A percentile compares a stretch with the other conserved stretches of the same genome.
phyloP scores from a whole-genome alignment of 2,329 filamentous ascomycete species.

The Claviceps capensis region DNA sequence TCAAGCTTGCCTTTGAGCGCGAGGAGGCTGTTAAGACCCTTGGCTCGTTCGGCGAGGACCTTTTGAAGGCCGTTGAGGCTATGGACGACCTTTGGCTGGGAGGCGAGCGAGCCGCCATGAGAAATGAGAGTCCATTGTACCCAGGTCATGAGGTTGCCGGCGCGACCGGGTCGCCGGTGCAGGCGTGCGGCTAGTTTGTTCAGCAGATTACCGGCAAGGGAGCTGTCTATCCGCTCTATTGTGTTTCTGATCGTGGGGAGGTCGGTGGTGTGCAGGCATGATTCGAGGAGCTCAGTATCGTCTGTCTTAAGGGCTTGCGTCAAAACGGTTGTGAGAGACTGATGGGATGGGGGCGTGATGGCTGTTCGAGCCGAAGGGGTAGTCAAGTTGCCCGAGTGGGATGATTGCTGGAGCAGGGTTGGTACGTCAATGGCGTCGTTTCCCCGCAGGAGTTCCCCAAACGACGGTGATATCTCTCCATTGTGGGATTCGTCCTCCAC shows the following conservation, averaged over 20 bases:
- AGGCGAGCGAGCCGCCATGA: conserved; percentile 81
- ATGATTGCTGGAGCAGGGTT: conserved; percentile 36
- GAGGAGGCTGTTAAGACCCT: conserved; percentile 67
- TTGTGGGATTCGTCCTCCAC: conserved; percentile 27
- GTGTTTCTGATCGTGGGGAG: conserved; percentile 68
- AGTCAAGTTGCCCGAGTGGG: conserved; percentile 16
- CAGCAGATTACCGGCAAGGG: conserved; percentile 65
- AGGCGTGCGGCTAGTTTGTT: conserved; percentile 76
- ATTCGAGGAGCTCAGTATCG: conserved; percentile 79
- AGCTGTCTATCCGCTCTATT: conserved; percentile 78
- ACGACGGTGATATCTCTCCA: conserved; percentile 49
- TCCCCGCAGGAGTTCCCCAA: conserved; percentile 72
- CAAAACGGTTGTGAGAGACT: conserved; percentile 83
- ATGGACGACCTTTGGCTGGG: conserved; percentile 69
- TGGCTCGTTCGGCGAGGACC: conserved; percentile 76
- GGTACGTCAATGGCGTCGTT: conserved; percentile 66
- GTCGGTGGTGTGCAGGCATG: conserved; percentile 74
- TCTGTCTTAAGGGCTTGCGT: conserved; percentile 87
- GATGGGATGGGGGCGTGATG: conserved; percentile 52
- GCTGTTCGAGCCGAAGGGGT: conserved; percentile 30
- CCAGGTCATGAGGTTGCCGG: conserved; percentile 85
- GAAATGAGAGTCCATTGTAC: conserved; percentile 89
- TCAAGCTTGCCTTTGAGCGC: conserved; percentile 91
- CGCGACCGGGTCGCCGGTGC: conserved; percentile 74
- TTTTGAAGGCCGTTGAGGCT: conserved; percentile 68